Evolutionary conservation across 805 yeast genomes (phyloP).

Genomic region (Hyphopichia homilentoma): DNA sequence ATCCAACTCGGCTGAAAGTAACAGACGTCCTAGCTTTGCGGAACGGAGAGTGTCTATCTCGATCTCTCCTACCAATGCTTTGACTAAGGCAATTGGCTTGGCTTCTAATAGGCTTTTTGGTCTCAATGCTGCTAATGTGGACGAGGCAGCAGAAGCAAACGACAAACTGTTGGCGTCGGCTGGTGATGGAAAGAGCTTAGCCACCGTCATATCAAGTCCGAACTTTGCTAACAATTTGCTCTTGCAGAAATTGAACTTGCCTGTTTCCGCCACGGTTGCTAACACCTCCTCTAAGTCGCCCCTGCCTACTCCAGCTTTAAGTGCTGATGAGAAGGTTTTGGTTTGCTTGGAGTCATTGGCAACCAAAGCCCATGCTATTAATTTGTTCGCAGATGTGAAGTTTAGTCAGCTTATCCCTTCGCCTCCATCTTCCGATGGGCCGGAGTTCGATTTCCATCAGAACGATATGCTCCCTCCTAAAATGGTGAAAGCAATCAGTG

Average conservation of each 20-base stretch:
- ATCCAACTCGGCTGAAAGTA: slow-evolving; percentile 45
- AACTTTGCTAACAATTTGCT: slow-evolving; percentile 33
- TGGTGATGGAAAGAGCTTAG: slow-evolving; percentile 7
- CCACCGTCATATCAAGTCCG: slow-evolving; percentile 23
- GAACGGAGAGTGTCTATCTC: slow-evolving; percentile 66
- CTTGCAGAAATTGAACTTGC: slow-evolving; percentile 31
- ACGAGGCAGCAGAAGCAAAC: slow-evolving; percentile 10
- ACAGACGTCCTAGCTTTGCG: slow-evolving; percentile 58
- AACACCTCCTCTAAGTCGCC: slow-evolving; percentile 5
- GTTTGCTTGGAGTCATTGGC: slow-evolving; percentile 66
- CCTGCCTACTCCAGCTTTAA: slow-evolving; percentile 11
- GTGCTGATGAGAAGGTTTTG: slow-evolving; percentile 36
- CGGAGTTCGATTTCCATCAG: slow-evolving; percentile 34
- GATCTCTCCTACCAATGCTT: slow-evolving; percentile 80
- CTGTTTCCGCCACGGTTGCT: slow-evolving; percentile 21
- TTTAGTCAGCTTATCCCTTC: slow-evolving; percentile 79
- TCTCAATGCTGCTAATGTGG: slow-evolving; percentile 5
- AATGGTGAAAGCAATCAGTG: slow-evolving; percentile 59
- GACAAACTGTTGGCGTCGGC: slow-evolving; percentile 5
- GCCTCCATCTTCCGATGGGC: slow-evolving; percentile 49
- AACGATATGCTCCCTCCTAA: slow-evolving; percentile 51
- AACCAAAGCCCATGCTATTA: slow-evolving; percentile 87
- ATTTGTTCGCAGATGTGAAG: slow-evolving; percentile 86
- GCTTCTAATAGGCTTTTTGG: slow-evolving; percentile 90
- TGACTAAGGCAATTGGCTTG: slow-evolving; percentile 80